Conservation (phyloP, 1,284 basidiomycete genomes). For the Ustilago vetiveriae region DNA sequence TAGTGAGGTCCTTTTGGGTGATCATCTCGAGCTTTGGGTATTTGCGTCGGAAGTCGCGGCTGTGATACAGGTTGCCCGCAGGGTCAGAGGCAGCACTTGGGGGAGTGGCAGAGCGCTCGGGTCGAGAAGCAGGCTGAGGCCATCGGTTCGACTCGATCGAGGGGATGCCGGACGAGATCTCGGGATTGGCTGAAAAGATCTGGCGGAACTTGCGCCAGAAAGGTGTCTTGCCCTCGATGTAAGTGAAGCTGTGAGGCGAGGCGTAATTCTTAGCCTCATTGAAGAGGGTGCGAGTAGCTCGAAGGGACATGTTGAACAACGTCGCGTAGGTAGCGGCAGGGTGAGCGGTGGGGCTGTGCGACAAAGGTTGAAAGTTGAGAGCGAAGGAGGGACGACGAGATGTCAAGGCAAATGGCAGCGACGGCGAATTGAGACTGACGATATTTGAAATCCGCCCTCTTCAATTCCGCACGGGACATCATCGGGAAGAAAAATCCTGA, state of each 20-base stretch:
- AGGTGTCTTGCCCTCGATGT: slow-evolving; percentile 63
- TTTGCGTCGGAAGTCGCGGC: slow-evolving; percentile 88
- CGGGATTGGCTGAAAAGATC: slow-evolving; percentile 76
- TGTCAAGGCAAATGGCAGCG: neutral
- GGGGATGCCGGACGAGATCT: slow-evolving; percentile 91
- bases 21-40: slow-evolving; percentile 78
- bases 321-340: neutral
- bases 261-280: slow-evolving; percentile 55
- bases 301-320: slow-evolving; percentile 33
- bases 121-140: slow-evolving; percentile 85
- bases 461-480: too few species aligned
- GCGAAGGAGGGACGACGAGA: too few species aligned
- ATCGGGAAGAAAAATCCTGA: too few species aligned
- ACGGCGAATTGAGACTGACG: neutral
- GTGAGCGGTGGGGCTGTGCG: neutral
- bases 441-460: slow-evolving; percentile 1
- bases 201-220: slow-evolving; percentile 66
- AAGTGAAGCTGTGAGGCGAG: slow-evolving; percentile 61
- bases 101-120: slow-evolving; percentile 84
- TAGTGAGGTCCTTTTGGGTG: slow-evolving; percentile 70
- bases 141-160: slow-evolving; percentile 77
- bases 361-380: neutral
- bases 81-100: slow-evolving; percentile 74
- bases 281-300: slow-evolving; percentile 46
- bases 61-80: slow-evolving; percentile 75